phyloP scores from a whole-genome alignment of 371 early-diverging fungal species.

The Mucor sp. region DNA sequence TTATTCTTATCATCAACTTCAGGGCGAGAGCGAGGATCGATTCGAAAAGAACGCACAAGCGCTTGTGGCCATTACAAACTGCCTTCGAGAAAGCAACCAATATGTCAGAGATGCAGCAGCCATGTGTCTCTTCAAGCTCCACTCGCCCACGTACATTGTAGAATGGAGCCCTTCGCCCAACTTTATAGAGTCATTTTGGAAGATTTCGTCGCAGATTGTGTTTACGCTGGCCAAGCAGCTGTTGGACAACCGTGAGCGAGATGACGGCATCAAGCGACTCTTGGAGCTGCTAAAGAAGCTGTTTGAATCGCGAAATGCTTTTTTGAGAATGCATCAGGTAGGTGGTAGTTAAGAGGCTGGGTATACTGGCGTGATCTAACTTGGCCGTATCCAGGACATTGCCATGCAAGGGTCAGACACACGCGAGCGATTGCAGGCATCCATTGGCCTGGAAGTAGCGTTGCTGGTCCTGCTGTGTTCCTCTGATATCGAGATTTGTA shows the following conservation, averaged over 20 bases:
- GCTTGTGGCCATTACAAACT: conserved; percentile 70
- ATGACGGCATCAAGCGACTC: conserved; percentile 56
- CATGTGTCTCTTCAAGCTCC: conserved; percentile 68
- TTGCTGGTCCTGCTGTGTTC: conserved; percentile 78
- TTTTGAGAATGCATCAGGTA: conserved; percentile 53
- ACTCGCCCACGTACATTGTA: conserved; percentile 59
- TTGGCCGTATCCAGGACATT: too few species aligned
- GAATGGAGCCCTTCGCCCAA: conserved; percentile 62
- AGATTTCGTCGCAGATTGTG: conserved; percentile 61
- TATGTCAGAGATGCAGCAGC: conserved; percentile 73
- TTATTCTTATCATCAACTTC: too few species aligned
- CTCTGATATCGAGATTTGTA: conserved; percentile 73
- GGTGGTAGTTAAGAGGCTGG: too few species aligned
- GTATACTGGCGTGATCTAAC: background rate
- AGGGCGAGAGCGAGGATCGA: conserved; percentile 44
- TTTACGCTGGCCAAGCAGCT: conserved; percentile 56
- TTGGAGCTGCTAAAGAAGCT: conserved; percentile 64
- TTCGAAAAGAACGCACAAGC: conserved; percentile 67
- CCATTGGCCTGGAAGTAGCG: conserved; percentile 77
- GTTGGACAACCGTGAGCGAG: conserved; percentile 54
- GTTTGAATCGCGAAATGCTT: conserved; percentile 64
- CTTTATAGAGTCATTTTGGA: conserved; percentile 72
- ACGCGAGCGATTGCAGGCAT: conserved; percentile 68
- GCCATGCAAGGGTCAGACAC: conserved; percentile 58
- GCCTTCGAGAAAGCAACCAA: conserved; percentile 62